Conservation (phyloP, 139 green algal genomes). For the Marvania coccoides region DNA sequence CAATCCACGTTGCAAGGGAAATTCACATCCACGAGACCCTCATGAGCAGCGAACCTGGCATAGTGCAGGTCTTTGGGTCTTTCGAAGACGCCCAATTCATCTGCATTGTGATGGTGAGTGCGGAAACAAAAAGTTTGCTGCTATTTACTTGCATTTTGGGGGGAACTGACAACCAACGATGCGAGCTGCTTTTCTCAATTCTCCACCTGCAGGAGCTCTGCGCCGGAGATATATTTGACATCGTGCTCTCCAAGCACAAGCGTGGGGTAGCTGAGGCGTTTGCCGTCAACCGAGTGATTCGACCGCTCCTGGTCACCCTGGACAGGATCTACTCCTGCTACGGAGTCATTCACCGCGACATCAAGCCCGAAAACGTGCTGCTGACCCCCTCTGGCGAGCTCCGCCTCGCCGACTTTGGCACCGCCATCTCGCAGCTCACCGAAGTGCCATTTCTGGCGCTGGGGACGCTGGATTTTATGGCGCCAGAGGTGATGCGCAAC, state of each 20-base stretch:
- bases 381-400: conserved; percentile 41
- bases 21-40: background rate
- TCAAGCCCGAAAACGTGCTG: conserved; percentile 86
- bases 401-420: conserved; percentile 69
- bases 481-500: conserved; percentile 62
- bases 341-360: conserved; percentile 62
- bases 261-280: background rate
- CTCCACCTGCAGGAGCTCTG: background rate
- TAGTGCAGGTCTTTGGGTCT: conserved; percentile 45
- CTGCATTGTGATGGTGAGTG: conserved; percentile 75
- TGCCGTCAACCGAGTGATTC: conserved; percentile 33
- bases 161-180: too few relatives aligned
- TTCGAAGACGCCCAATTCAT: conserved; percentile 48
- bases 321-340: conserved; percentile 48
- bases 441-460: conserved; percentile 71
- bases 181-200: background rate
- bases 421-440: conserved; percentile 55
- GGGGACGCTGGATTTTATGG: conserved; percentile 75
- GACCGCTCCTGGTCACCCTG: conserved; percentile 68
- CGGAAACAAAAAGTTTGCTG: too few relatives aligned
- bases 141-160: too few relatives aligned
- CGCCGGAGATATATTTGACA: background rate
- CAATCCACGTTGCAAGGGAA: background rate
- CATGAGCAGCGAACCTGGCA: conserved; percentile 1
- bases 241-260: background rate